These are phyloP conservation scores for Pyrenochaeta sp. DNA, from an alignment of 2,329 filamentous ascomycete species.

Conservation along the genomic window DNA sequence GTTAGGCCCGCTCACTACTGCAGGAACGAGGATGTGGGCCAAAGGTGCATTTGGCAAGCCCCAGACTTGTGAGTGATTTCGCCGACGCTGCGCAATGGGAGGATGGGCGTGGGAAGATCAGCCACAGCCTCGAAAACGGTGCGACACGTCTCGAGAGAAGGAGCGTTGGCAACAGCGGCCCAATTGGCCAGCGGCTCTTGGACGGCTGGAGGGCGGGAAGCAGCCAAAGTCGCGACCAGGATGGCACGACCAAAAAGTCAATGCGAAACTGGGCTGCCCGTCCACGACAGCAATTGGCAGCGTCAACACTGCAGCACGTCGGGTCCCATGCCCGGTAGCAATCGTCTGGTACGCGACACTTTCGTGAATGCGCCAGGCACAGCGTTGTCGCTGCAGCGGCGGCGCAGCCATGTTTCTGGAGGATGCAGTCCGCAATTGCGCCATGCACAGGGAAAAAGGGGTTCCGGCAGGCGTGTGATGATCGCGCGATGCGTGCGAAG, in stretches of 20 bases:
- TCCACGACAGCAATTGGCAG: constrained; percentile 1
- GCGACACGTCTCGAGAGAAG: constrained; percentile 1
- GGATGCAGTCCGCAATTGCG: constrained; percentile 7
- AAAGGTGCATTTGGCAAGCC: constrained; percentile 12
- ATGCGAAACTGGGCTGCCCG: constrained; percentile 9
- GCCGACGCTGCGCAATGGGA: background rate
- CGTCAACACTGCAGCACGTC: background rate
- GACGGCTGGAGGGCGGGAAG: background rate
- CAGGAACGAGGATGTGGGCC: constrained; percentile 18
- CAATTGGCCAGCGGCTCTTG: background rate
- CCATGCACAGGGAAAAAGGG: constrained; percentile 19
- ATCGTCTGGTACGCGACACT: constrained; percentile 1
- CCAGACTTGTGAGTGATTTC: constrained; percentile 6
- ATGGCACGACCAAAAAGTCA: constrained; percentile 11
- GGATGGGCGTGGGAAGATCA: background rate
- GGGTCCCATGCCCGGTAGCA: background rate
- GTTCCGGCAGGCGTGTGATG: constrained; percentile 25
- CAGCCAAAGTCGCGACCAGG: constrained; percentile 8
- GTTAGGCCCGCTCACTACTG: constrained; percentile 24
- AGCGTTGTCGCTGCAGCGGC: background rate
- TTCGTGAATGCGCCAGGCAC: background rate
- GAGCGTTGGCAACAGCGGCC: background rate
- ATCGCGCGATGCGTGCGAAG: constrained; percentile 18
- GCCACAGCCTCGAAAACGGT: background rate
- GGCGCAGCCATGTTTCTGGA: background rate